Conservation (phyloP, 306 rosid genomes). For the Chamaecrista fasciculata region DNA sequence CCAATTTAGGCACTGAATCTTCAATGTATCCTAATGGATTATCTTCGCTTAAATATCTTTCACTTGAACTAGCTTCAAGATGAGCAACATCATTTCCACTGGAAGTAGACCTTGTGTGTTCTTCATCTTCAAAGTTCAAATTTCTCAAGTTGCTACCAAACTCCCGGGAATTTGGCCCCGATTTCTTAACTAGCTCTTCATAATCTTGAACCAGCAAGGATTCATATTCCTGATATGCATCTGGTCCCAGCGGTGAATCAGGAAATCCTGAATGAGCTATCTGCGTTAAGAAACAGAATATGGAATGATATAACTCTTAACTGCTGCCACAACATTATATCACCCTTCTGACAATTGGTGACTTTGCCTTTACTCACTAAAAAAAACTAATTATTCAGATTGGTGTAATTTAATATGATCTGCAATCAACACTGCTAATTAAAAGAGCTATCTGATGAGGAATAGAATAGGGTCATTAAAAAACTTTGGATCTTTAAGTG, state of each 20-base stretch:
- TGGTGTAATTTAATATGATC: slow-evolving; percentile 11
- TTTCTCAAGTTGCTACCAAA: slow-evolving; percentile 39
- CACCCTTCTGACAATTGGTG: slow-evolving; percentile 18
- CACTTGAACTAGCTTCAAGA: slow-evolving; percentile 57
- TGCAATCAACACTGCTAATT: not conserved
- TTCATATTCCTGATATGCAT: slow-evolving; percentile 89
- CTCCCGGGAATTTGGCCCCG: slow-evolving; percentile 33
- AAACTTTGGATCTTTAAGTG: not conserved
- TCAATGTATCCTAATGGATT: slow-evolving; percentile 40
- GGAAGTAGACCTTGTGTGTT: slow-evolving; percentile 48
- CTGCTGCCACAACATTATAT: not conserved
- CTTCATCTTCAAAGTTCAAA: slow-evolving; percentile 47
- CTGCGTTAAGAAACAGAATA: slow-evolving; percentile 41
- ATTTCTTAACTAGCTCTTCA: slow-evolving; percentile 71
- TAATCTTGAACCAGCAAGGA: slow-evolving; percentile 89
- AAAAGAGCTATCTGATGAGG: not conserved
- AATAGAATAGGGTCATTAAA: not conserved
- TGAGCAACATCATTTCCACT: slow-evolving; percentile 46
- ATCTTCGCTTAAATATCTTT: slow-evolving; percentile 50
- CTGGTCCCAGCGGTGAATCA: slow-evolving; percentile 94
- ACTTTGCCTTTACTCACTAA: slow-evolving; percentile 2
- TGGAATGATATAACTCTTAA: slow-evolving; percentile 4
- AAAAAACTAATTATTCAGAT: not conserved
- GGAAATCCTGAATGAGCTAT: slow-evolving; percentile 73
- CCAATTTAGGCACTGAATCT: slow-evolving; percentile 58